Base-by-base conservation (phyloP, 1,284 basidiomycete genomes). In the Ceraceosorus guamensis region DNA sequence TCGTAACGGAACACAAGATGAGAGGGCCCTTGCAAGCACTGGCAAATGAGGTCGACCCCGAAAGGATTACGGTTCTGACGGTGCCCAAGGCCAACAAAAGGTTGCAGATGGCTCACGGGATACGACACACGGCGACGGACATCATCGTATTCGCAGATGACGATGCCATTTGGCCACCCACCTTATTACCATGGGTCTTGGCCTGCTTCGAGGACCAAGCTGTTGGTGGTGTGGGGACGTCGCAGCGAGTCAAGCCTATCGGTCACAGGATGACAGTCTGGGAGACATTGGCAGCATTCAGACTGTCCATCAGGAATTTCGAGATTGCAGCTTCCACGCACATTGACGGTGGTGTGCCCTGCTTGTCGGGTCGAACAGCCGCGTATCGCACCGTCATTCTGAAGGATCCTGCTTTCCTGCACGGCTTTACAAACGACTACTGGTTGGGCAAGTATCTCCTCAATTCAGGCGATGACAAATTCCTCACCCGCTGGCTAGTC, bases 71-170 rank as follows among this genome's bases (percentile, higher is more conserved):
- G 48, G 89, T 92, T 44, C 80, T 91, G 53, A 91, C 89, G 14
- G 89, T 92, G 4, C 88, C 89, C 1, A 91, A 86, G 68, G 89
- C 90, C 59, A 92, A 92, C 80, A 92, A 92, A 77, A 85, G 89
- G 11, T 79, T 91, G 32, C 89, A 93, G 78, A 92, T 93, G 89
- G 82, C 84, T 59, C 88, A 91, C 70, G 89, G 89, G 13, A 91
- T 92, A 76, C 86, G 86, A 75, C 85, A 89, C 76, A 86, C 85
- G 31, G 86, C 85, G 0, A 91, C 90, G 2, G 90, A 92, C 74
- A 91, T 93, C 77, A 90, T 92, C 75, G 85, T 92, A n/a, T 92
- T 92, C 68, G 89, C 89, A 4, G 90, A 92, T 74, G 90, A 93
- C 74, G 89, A 92, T 76, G 89, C 90, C 48, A 90, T 93, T 71